Base-by-base conservation (phyloP, 2,329 filamentous ascomycete species). In the Ilyonectria mors-panacis region DNA sequence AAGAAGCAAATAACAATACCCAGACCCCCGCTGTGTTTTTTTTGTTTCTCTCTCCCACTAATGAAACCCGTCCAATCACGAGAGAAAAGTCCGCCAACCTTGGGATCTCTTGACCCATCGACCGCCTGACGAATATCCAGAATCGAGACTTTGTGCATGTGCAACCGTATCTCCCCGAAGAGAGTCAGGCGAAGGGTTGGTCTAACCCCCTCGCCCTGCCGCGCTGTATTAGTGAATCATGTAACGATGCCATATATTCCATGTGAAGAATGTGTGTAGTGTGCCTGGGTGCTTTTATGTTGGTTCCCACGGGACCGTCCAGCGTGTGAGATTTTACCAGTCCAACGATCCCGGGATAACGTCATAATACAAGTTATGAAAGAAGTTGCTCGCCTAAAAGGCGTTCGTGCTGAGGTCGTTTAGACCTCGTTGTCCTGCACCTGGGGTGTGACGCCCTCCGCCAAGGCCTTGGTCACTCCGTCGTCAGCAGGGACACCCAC, bases 401-500 rank as follows among this genome's bases (percentile, higher is more conserved):
- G 50, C 26, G 10, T 21, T 15, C 39, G 28, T 37, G 17, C 28
- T 15, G 23, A 19, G 45, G 19, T 7, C 45, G 7, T 53, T 62
- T 75, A 81, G n/a, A 74, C 74, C 61, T 81, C 80, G 26, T 76
- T 76, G 47, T 77, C 76, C 51, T 73, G 76, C 51, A 81, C 75
- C 59, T 75, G 72, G 21, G 73, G 66, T 15, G 50, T 61, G 47
- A 73, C 66, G 35, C 57, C 66, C 15, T 67, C 67, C 15, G 63
- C 53, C 17, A 70, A 51, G n/a, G 66, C 23, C 68, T 76, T 75
- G 56, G 72, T 76, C 55, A 65, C 64, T 44, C 71, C 72, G 12
- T 80, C 78, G 19, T 78, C 76, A 12, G 76, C 72, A 8, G 75
- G 73, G 33, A 81, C 80, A 26, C 82, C 85, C 15, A 82, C 78